Conservation (phyloP, 1,139 yeast genomes). For the Lodderomyces parapsilosis region DNA sequence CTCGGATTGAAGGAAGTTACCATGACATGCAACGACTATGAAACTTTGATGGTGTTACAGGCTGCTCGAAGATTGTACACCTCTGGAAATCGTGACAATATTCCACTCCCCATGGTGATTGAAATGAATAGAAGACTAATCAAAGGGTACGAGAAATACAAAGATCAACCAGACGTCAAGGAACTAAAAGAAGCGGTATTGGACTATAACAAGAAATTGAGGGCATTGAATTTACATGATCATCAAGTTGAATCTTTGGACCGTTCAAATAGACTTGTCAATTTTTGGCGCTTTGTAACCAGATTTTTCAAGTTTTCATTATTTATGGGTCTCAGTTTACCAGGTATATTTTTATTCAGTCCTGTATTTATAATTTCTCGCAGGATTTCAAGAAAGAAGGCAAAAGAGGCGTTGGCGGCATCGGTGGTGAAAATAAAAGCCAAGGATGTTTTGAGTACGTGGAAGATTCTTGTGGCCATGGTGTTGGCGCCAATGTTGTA, state of each 20-base stretch:
- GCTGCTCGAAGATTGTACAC: conserved; percentile 62
- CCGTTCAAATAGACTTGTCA: conserved; percentile 25
- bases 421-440: conserved; percentile 47
- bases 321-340: conserved; percentile 38
- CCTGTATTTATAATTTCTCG: conserved; percentile 43
- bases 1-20: conserved; percentile 84
- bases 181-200: conserved; percentile 33
- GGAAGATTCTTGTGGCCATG: conserved; percentile 48
- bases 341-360: conserved; percentile 44
- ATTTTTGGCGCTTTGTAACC: conserved; percentile 25
- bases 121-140: conserved; percentile 47
- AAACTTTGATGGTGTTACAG: conserved; percentile 89
- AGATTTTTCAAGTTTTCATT: conserved; percentile 33
- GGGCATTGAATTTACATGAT: conserved; percentile 40
- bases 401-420: conserved; percentile 41
- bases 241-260: conserved; percentile 42
- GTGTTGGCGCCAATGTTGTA: conserved; percentile 44
- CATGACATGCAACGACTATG: conserved; percentile 91
- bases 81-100: conserved; percentile 29
- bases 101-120: conserved; percentile 45
- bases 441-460: conserved; percentile 45
- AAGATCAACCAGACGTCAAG: conserved; percentile 35
- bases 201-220: conserved; percentile 34
- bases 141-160: conserved; percentile 38
- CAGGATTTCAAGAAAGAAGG: conserved; percentile 36